Evolutionary conservation across 2,329 filamentous ascomycete species (phyloP).

Genomic region (Penicillium sp.): DNA sequence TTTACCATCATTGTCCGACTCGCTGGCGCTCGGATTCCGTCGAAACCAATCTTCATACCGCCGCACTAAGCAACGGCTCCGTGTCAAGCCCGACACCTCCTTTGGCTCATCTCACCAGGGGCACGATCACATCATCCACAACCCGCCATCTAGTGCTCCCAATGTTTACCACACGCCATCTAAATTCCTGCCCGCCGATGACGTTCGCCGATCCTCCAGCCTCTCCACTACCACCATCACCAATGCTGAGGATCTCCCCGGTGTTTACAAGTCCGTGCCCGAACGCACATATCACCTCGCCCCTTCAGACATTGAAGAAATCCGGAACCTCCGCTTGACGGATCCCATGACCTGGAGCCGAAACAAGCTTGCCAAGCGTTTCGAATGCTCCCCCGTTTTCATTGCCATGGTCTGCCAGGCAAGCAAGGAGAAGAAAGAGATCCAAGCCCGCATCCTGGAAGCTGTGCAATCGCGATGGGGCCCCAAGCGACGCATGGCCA

Average conservation of each 20-base stretch:
- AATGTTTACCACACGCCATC: constrained; percentile 65
- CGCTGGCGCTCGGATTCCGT: constrained; percentile 33
- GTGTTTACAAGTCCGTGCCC: constrained; percentile 52
- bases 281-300: constrained; percentile 65
- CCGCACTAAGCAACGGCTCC: constrained; percentile 52
- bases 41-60: constrained; percentile 54
- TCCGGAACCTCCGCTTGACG: constrained; percentile 54
- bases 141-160: constrained; percentile 65
- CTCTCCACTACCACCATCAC: constrained; percentile 20
- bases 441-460: constrained; percentile 52
- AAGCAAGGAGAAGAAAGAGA: constrained; percentile 50
- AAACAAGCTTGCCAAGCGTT: constrained; percentile 61
- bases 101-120: constrained; percentile 44
- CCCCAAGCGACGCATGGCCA: constrained; percentile 57
- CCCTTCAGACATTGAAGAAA: constrained; percentile 59
- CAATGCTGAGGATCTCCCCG: constrained; percentile 42
- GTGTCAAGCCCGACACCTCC: constrained; percentile 55
- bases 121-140: constrained; percentile 63
- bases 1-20: constrained; percentile 39
- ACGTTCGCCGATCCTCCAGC: constrained; percentile 53
- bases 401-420: constrained; percentile 61
- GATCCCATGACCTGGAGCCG: constrained; percentile 63
- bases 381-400: constrained; percentile 64
- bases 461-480: constrained; percentile 63
- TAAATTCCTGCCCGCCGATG: constrained; percentile 63